Evolutionary conservation across 495 filamentous ascomycete genomes (phyloP), one percentile per base, ranked within the genome.

Genomic region (Xylaria curta): DNA sequence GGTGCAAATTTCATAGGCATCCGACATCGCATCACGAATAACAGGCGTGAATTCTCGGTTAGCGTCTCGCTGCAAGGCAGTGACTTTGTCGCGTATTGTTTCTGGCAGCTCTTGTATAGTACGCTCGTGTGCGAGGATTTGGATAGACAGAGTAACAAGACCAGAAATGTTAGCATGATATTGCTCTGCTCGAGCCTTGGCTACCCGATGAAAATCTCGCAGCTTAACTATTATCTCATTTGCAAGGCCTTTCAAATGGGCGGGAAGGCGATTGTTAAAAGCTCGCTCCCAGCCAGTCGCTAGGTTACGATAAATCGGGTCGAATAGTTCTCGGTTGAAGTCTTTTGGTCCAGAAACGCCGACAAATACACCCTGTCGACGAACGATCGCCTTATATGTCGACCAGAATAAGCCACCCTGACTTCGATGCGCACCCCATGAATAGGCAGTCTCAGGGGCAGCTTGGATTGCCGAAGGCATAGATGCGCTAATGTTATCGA

Each of bases 321-420:
- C 84, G 4, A 82, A 82, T 5, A 87, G 80, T 28, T 83, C 81
- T 21, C 66, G 74, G 53, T 90, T 90, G 75, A 88, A 86, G 65
- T 89, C 85, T 31, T 78, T 78, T 2, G 73, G 66, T 0, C 85
- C 85, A 12, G 66, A 24, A 31, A 74, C 67, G 51, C 83, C 84
- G 7, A 49, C 1, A 38, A 74, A 85, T 15, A 81, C 72, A 17
- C 85, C 80, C 5, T 74, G 40, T 24, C 90, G 82, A 66, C 85
- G 81, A 75, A 85, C 87, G 7, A 85, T 84, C n/a, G 90, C 91
- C 77, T 87, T 89, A 73, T 92, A 93, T 0, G 91, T 91, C 3
- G 80, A 31, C 83, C 83, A 91, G 42, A 73, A 71, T 24, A 87
- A 73, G 6, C 88, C 90, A 33, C 88, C 87, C n/a, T 73, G 70